A percentile compares a stretch with the other conserved stretches of the same genome.
Conservation (phyloP, 768 basidiomycete genomes). For the Termitomyces eurrhizus region DNA sequence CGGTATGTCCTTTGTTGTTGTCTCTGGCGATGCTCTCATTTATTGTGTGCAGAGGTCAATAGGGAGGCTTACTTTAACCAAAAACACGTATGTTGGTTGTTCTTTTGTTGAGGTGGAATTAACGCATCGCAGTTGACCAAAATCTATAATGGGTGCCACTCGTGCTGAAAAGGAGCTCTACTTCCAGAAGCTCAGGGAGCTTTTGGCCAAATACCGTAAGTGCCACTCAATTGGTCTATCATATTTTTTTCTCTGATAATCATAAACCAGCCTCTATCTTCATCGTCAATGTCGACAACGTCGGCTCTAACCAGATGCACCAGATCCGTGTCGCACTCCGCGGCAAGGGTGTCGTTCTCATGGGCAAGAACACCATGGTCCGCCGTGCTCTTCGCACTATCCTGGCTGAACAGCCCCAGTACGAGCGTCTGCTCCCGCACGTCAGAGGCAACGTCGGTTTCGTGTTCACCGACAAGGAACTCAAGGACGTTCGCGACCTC, state of each 20-base stretch:
- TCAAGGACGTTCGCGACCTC: constrained; percentile 92
- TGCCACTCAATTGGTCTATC: constrained; percentile 11
- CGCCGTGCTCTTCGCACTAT: constrained; percentile 94
- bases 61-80: constrained; percentile 59
- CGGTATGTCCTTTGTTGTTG: constrained; percentile 39
- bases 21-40: neutral
- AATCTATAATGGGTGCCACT: constrained; percentile 81
- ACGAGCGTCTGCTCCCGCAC: constrained; percentile 94
- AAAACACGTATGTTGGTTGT: constrained; percentile 12
- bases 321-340: constrained; percentile 92
- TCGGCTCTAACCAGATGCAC: constrained; percentile 99
- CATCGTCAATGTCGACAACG: constrained; percentile 99
- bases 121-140: constrained; percentile 18
- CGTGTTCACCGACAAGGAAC: constrained; percentile 90
- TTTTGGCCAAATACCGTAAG: constrained; percentile 86
- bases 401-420: constrained; percentile 86
- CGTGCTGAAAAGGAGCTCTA: constrained; percentile 88
- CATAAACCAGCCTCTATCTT: constrained; percentile 82
- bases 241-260: neutral
- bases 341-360: constrained; percentile 93
- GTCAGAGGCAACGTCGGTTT: constrained; percentile 98
- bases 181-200: constrained; percentile 91
- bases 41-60: constrained; percentile 62
- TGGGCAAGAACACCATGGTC: constrained; percentile 99
- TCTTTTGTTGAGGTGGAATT: neutral